Percentiles rank a stretch among this genome's conserved stretches.
These are phyloP conservation scores for Trypanosoma cruzi DNA, from an alignment of 208 protist genomes.

Conservation along the genomic window DNA sequence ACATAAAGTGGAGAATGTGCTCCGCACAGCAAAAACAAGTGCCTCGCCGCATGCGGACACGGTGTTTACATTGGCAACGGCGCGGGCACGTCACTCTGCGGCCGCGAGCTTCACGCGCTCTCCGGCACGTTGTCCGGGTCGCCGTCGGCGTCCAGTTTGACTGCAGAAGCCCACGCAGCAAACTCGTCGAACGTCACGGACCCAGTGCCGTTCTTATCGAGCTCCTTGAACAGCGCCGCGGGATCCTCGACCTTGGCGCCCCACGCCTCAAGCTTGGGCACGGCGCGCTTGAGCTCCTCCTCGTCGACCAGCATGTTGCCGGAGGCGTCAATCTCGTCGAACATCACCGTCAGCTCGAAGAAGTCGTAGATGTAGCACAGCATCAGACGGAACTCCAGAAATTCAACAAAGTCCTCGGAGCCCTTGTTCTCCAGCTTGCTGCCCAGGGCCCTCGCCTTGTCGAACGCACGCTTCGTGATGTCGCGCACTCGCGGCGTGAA, in stretches of 20 bases:
- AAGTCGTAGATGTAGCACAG: slow-evolving; percentile 56
- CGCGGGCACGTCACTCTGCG: too few relatives aligned
- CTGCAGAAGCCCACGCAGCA: slow-evolving; percentile 50
- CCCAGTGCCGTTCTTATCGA: slow-evolving; percentile 71
- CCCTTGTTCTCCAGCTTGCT: slow-evolving; percentile 36
- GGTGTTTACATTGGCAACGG: too few relatives aligned
- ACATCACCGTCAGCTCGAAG: slow-evolving; percentile 79
- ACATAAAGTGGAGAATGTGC: too few relatives aligned
- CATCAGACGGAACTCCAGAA: slow-evolving; percentile 81
- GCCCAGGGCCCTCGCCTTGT: slow-evolving; percentile 66
- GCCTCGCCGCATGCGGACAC: too few relatives aligned
- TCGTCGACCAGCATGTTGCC: slow-evolving; percentile 68
- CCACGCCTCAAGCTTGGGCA: slow-evolving; percentile 60
- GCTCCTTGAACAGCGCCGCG: slow-evolving; percentile 64
- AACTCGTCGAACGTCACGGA: slow-evolving; percentile 86
- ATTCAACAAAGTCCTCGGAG: slow-evolving; percentile 53
- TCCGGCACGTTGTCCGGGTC: slow-evolving; percentile 43
- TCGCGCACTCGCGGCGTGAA: slow-evolving; percentile 62
- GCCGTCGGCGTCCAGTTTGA: slow-evolving; percentile 64
- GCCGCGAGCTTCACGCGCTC: neutral
- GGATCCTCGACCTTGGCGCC: slow-evolving; percentile 57
- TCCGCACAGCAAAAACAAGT: too few relatives aligned
- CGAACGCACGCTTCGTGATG: slow-evolving; percentile 82
- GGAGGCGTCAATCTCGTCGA: slow-evolving; percentile 80
- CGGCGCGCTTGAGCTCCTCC: slow-evolving; percentile 67